Evolutionary conservation across 352 stramenopile genomes (phyloP), one percentile per base, ranked within the genome.

Genomic region (Globisporangium spinosum): DNA sequence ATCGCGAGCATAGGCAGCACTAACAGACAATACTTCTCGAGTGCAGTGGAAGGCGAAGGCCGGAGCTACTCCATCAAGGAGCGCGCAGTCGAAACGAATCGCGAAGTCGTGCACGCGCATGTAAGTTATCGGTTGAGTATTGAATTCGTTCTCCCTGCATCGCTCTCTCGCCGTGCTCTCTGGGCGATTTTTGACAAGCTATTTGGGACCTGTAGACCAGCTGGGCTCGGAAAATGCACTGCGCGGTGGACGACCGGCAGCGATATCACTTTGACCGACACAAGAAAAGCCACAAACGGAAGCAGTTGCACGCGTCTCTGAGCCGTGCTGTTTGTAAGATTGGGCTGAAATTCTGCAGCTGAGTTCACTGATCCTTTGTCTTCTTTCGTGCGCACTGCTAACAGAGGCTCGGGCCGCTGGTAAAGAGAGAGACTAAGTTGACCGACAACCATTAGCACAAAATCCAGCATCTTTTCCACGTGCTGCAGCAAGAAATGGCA

Each of bases 401-500:
- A 51, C 17, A 35, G 63, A 40, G 29, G 20, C 4, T 40, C 45
- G 8, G 38, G 10, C 56, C 66, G 59, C 45, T 64, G 20, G 66
- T 64, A 12, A 13, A 23, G 29, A 34, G 27, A 49, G 74, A 82
- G 58, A 71, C 38, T 1, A 54, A 45, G 45, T 61, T 77, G 53
- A 89, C 89, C 12, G 75, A 87, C 20, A 70, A 75, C 0, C 80
- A 91, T 15, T 73, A 77, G 49, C 75, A 82, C 66, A 89, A 87
- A 58, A 87, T 77, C 22, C 61, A 80, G 54, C 83, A 90, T 43
- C 66, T 91, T 10, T 34, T 91, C 6, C 72, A 87, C 13, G 62
- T 89, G 0, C 66, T 91, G 3, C 83, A 90, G 62, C 64, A 75
- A 20, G 83, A 91, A 58, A 85, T 91, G 43, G 74, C 78, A 20